Evolutionary conservation across 495 filamentous ascomycete genomes (phyloP).

Genomic region (Aspergillus steynii): DNA sequence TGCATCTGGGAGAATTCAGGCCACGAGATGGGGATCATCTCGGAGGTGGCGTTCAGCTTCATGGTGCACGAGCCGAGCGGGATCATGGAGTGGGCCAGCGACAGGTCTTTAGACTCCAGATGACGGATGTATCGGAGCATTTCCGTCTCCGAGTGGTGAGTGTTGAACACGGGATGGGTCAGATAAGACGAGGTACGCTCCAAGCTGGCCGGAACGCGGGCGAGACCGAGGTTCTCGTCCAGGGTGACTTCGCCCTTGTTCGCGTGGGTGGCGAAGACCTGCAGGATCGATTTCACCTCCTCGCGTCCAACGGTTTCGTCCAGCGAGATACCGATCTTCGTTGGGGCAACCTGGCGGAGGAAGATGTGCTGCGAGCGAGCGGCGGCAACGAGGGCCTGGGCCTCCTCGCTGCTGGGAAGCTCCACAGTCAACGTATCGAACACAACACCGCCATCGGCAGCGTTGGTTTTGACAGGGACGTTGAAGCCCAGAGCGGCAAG

Average conservation of each 20-base stretch:
- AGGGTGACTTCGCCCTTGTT: conserved; percentile 38
- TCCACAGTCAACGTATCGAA: conserved; percentile 85
- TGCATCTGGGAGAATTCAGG: conserved; percentile 85
- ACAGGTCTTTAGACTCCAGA: conserved; percentile 93
- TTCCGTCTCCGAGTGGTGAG: conserved; percentile 95
- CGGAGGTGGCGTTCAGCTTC: conserved; percentile 96
- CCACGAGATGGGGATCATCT: conserved; percentile 89
- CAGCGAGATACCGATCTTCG: conserved; percentile 65
- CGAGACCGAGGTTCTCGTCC: conserved; percentile 47
- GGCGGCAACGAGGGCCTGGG: conserved; percentile 51
- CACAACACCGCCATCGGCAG: conserved; percentile 50
- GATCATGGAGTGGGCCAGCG: conserved; percentile 97
- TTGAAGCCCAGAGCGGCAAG: conserved; percentile 66
- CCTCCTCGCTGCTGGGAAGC: conserved; percentile 48
- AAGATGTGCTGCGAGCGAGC: conserved; percentile 58
- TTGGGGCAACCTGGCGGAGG: conserved; percentile 60
- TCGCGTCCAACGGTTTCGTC: conserved; percentile 69
- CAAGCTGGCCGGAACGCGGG: conserved; percentile 57
- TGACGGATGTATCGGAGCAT: conserved; percentile 93
- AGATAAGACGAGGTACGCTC: conserved; percentile 75
- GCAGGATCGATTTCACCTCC: conserved; percentile 61
- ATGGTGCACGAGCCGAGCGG: conserved; percentile 99
- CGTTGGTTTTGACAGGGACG: conserved; percentile 56
- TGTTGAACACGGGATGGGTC: conserved; percentile 95
- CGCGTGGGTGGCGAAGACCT: conserved; percentile 53